A percentile compares a stretch with the other conserved stretches of the same genome.
Conservation (phyloP, 371 early-diverging fungal species). For the Haplosporangium sp. region DNA sequence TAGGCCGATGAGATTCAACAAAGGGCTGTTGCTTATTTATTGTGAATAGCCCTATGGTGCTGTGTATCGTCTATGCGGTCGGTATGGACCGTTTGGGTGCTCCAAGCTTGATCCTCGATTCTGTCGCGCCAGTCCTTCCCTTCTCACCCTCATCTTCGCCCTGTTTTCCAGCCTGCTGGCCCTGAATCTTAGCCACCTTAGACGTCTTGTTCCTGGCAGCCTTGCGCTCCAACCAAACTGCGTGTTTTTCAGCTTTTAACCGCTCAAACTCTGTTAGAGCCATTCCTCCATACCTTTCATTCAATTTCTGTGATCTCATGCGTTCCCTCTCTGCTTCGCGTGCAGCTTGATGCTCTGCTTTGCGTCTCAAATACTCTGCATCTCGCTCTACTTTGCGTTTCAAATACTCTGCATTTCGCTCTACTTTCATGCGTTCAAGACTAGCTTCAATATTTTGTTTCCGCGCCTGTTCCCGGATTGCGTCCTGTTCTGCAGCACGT, state of each 20-base stretch:
- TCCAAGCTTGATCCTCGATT: slow-evolving; percentile 23
- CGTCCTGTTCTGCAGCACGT: slow-evolving; percentile 37
- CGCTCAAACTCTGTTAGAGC: not conserved
- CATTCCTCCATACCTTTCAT: too few species aligned
- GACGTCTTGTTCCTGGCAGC: not conserved
- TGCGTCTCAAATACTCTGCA: slow-evolving; percentile 13
- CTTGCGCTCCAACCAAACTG: slow-evolving; percentile 20
- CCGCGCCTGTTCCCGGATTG: not conserved
- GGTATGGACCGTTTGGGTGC: slow-evolving; percentile 25
- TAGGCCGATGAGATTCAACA: too few species aligned
- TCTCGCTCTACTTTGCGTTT: slow-evolving; percentile 19
- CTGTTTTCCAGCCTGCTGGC: too few species aligned
- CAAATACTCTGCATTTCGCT: slow-evolving; percentile 17
- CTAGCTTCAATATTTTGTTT: slow-evolving; percentile 15
- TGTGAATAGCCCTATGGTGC: not conserved
- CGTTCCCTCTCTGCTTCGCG: too few species aligned
- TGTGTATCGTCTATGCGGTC: not conserved
- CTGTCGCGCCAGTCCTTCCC: not conserved
- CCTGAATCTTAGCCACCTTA: too few species aligned
- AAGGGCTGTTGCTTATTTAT: not conserved
- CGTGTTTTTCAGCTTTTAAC: slow-evolving; percentile 17
- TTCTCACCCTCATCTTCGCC: slow-evolving; percentile 1
- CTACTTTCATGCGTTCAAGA: slow-evolving; percentile 10
- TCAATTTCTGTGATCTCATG: too few species aligned
- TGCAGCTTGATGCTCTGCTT: not conserved